phyloP scores from a whole-genome alignment of 2,329 filamentous ascomycete species.

The Colletotrichum nymphaeae region DNA sequence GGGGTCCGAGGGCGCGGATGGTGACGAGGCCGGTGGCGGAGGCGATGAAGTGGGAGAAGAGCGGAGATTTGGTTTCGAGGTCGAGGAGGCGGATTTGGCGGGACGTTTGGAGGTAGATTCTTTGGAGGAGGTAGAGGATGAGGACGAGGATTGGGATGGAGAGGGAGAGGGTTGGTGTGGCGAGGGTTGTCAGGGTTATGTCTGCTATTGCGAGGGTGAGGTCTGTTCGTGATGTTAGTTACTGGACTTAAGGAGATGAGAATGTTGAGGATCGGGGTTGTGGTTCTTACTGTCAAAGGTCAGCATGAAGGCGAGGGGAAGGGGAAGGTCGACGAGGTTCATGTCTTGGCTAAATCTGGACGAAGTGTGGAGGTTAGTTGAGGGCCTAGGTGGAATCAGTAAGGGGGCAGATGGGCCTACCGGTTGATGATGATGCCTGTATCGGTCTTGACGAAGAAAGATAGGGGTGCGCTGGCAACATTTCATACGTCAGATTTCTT shows the following conservation, averaged over 20 bases:
- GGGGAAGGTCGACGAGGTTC: conserved; percentile 40
- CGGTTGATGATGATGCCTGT: conserved; percentile 39
- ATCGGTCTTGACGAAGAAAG: conserved; percentile 41
- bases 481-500: neutral
- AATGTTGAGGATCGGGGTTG: too few species aligned
- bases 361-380: neutral
- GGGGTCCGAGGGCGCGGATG: conserved; percentile 61
- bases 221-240: neutral
- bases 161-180: conserved; percentile 57
- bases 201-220: conserved; percentile 48
- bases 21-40: conserved; percentile 59
- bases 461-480: conserved; percentile 7
- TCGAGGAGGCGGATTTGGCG: conserved; percentile 55
- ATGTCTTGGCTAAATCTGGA: conserved; percentile 43
- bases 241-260: neutral
- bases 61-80: conserved; percentile 54
- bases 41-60: conserved; percentile 56
- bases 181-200: conserved; percentile 57
- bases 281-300: conserved; percentile 6
- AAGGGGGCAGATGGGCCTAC: neutral
- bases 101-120: conserved; percentile 54
- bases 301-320: conserved; percentile 41
- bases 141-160: conserved; percentile 50
- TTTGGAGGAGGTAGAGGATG: conserved; percentile 45
- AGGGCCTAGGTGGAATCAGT: too few species aligned